phyloP scores from a whole-genome alignment of 2,329 filamentous ascomycete genomes.

The Aspergillus spinulosporus region DNA sequence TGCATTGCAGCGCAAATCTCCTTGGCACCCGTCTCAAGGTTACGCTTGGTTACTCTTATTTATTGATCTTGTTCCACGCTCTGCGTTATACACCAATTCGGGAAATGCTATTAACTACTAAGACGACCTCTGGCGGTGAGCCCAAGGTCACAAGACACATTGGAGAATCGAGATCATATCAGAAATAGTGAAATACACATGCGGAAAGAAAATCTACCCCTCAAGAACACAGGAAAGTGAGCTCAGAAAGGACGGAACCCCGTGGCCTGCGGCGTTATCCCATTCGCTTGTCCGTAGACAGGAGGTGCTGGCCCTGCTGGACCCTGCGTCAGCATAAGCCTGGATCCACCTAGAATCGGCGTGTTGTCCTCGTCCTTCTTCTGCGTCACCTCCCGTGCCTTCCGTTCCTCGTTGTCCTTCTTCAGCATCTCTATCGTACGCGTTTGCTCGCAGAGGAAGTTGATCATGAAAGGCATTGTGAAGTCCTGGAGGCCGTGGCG shows the following conservation, averaged over 20 bases:
- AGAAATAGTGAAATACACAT: slow-evolving; percentile 9
- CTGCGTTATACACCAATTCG: slow-evolving; percentile 3
- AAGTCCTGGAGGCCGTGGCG: slow-evolving; percentile 92
- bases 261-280: slow-evolving; percentile 84
- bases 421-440: slow-evolving; percentile 80
- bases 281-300: slow-evolving; percentile 76
- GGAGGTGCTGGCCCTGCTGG: slow-evolving; percentile 64
- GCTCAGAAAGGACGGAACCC: slow-evolving; percentile 63
- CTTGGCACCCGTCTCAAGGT: not conserved
- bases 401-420: slow-evolving; percentile 94
- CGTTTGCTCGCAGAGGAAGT: slow-evolving; percentile 88
- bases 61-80: not conserved
- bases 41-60: slow-evolving; percentile 6
- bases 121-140: not conserved
- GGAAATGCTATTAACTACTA: slow-evolving; percentile 12
- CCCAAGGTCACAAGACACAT: slow-evolving; percentile 7
- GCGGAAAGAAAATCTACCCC: slow-evolving; percentile 7
- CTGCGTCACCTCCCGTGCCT: slow-evolving; percentile 67
- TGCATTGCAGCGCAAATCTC: not conserved
- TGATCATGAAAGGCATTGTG: slow-evolving; percentile 99
- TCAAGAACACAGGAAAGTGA: slow-evolving; percentile 21
- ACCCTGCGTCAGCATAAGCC: slow-evolving; percentile 94
- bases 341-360: slow-evolving; percentile 83
- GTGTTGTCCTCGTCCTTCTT: slow-evolving; percentile 91
- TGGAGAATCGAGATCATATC: slow-evolving; percentile 9